Conservation (phyloP, 2,329 filamentous ascomycete genomes). For the Coniochaeta hoffmannii region DNA sequence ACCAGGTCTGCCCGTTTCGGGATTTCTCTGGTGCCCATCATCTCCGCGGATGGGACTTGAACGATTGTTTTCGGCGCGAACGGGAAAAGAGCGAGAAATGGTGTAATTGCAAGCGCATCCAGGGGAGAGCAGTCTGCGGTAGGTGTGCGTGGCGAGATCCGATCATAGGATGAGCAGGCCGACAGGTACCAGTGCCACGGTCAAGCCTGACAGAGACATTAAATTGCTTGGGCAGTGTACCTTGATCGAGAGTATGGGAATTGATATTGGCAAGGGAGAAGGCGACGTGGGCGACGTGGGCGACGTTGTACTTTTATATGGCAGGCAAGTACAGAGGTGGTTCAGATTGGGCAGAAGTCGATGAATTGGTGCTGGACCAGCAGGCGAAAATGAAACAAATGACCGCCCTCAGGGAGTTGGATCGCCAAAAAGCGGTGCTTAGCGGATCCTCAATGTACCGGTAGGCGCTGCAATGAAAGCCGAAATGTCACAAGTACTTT, state of each 20-base stretch:
- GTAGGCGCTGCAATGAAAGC: neutral
- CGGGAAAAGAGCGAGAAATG: constrained; percentile 3
- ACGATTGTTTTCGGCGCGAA: neutral
- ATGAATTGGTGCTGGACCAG: neutral
- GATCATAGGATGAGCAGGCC: neutral
- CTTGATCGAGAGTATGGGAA: neutral
- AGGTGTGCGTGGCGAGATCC: neutral
- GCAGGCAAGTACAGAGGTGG: neutral
- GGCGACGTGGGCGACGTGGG: neutral
- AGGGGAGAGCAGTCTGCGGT: neutral
- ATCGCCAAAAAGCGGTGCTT: neutral
- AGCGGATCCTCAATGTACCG: neutral
- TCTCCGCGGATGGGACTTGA: constrained; percentile 9
- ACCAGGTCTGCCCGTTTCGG: constrained; percentile 55
- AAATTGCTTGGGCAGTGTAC: too few species aligned
- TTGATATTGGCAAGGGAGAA: constrained; percentile 3
- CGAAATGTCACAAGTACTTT: too few species aligned
- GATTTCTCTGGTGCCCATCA: constrained; percentile 27
- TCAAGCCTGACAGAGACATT: constrained; percentile 5
- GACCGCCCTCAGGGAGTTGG: neutral
- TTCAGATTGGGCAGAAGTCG: neutral
- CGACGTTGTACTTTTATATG: neutral
- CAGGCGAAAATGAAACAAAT: neutral
- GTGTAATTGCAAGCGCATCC: neutral
- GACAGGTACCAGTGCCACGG: constrained; percentile 1